Evolutionary conservation across 192 early-diverging fungal genomes (phyloP).

Genomic region (Backusella tuberculispora): DNA sequence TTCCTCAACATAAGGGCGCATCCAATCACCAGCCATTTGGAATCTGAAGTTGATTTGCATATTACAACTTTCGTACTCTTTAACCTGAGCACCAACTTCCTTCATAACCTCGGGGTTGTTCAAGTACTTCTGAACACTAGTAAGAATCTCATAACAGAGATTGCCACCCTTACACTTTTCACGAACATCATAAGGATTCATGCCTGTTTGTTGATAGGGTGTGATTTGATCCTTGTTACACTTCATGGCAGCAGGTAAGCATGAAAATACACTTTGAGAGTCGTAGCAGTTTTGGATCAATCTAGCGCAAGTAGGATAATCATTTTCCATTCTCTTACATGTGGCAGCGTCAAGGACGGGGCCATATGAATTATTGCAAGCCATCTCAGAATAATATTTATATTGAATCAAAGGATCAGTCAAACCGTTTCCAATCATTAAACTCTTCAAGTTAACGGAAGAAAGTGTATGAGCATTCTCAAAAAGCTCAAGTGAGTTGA

Average conservation of each 20-base stretch:
- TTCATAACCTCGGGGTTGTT: conserved; percentile 80
- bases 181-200: conserved; percentile 93
- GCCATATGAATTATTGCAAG: conserved; percentile 77
- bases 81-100: conserved; percentile 73
- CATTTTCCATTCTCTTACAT: conserved; percentile 79
- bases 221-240: conserved; percentile 85
- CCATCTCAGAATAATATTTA: conserved; percentile 88
- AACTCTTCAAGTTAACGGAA: conserved; percentile 71
- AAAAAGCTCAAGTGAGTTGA: conserved; percentile 7
- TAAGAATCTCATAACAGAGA: conserved; percentile 91
- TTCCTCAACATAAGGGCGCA: conserved; percentile 76
- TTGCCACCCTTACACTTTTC: conserved; percentile 54
- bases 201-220: conserved; percentile 80
- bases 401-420: conserved; percentile 94
- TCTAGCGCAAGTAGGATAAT: conserved; percentile 78
- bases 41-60: conserved; percentile 76
- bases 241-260: conserved; percentile 86
- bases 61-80: conserved; percentile 86
- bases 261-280: conserved; percentile 75
- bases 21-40: conserved; percentile 84
- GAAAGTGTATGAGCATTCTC: conserved; percentile 35
- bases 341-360: conserved; percentile 77
- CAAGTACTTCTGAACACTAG: conserved; percentile 81
- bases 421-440: conserved; percentile 94
- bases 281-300: conserved; percentile 92